Base-by-base conservation (phyloP, 2,329 filamentous ascomycete genomes). In the Penicillium sp. region DNA sequence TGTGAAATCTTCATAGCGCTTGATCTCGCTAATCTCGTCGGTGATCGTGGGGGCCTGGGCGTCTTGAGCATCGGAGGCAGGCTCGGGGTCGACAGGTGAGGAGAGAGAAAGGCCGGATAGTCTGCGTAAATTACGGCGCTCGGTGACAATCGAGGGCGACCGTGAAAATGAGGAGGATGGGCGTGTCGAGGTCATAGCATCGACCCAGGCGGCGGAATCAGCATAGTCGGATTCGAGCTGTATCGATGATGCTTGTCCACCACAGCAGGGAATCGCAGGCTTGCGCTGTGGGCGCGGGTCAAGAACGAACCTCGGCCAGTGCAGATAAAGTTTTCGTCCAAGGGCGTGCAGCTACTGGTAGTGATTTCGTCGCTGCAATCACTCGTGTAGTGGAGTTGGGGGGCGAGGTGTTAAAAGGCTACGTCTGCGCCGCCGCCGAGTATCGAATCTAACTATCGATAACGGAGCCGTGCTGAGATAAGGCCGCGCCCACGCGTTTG, bases 1-100 rank as follows among this genome's bases (percentile, higher is more conserved):
- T 6, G 93, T 96, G 74, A 99, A 99, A 78, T 99, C 95, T 84
- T 96, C 95, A 79, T 99, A 99, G 79, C 94, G 86, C 79, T 97
- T 97, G 74, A 99, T 98, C 81, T 97, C 90, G 27, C 90, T 93
- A 72, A 99, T 96, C 79, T 99, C 95, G 72, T 98, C 93, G 61
- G 92, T 90, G 66, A 96, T 91, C 62, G 89, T 86, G 61, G 88
- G 85, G 69, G 90, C 86, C 36, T 73, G 69, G 46, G 66, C 56
- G 84, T 65, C 86, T 35, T 72, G 68, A 47, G 65, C 56, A 84
- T 65, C 86, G 87, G 73, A 78, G 81, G 73, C 69, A 54, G 63
- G 89, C 80, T 61, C 87, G 88, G 43, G 83, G 77, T 70, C 85
- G 81, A 70, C 70, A 66, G 68, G 71, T 56, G 82, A 78, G 59